A percentile compares a stretch with the other conserved stretches of the same genome.
phyloP scores from a whole-genome alignment of 106 monocot genomes.

The Amphibolis antarctica region DNA sequence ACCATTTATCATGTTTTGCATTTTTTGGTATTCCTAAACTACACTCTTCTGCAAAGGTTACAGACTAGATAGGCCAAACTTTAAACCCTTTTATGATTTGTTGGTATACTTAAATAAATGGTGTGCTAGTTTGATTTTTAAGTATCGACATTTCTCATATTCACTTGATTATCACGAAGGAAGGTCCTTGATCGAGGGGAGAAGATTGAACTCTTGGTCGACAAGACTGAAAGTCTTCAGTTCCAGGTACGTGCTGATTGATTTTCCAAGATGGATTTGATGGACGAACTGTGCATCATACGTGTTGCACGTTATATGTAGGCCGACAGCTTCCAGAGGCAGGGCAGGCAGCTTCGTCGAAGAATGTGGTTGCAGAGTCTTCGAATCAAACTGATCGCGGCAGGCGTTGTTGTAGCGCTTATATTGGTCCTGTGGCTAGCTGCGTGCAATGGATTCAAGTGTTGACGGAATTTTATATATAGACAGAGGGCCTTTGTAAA shows the following conservation, averaged over 20 bases:
- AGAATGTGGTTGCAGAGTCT: slow-evolving; percentile 90
- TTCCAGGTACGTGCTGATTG: slow-evolving; percentile 53
- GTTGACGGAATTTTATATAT: slow-evolving; percentile 9
- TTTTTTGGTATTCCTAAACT: too few species aligned
- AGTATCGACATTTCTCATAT: background rate
- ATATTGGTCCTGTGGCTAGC: slow-evolving; percentile 68
- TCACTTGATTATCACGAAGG: background rate
- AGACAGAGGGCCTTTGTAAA: background rate
- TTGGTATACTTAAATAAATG: too few species aligned
- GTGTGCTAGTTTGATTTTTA: too few species aligned
- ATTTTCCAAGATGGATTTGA: background rate
- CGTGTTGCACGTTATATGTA: slow-evolving; percentile 7
- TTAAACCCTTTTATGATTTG: too few species aligned
- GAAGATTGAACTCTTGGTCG: slow-evolving; percentile 91
- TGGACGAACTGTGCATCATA: background rate
- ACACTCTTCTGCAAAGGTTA: too few species aligned
- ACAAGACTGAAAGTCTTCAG: slow-evolving; percentile 88
- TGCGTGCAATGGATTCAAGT: slow-evolving; percentile 60
- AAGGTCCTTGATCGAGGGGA: slow-evolving; percentile 97
- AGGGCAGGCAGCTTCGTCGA: slow-evolving; percentile 83
- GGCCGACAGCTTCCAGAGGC: slow-evolving; percentile 97
- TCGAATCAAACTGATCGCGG: slow-evolving; percentile 64
- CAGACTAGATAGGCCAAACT: too few species aligned
- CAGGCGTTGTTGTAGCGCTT: slow-evolving; percentile 23
- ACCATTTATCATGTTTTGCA: too few species aligned